Conservation (phyloP, 1,284 basidiomycete species). For the Trichosporon faecale region DNA sequence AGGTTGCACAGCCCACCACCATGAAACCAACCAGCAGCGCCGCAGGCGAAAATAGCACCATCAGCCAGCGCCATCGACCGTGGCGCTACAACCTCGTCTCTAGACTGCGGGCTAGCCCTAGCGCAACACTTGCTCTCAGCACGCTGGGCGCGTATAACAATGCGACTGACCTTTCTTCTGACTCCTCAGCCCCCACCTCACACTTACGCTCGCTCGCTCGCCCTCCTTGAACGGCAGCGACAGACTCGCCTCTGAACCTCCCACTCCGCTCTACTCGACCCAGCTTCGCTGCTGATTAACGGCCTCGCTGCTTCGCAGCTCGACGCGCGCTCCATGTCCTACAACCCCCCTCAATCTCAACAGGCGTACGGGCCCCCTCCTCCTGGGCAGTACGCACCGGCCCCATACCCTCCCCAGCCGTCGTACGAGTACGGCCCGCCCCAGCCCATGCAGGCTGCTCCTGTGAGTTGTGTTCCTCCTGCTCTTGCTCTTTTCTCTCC, state of each 20-base stretch:
- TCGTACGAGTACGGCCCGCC: neutral
- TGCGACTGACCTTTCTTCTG: neutral
- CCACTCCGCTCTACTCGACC: too few relatives aligned
- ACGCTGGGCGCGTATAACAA: neutral
- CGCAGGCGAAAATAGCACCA: neutral
- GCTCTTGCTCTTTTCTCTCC: neutral
- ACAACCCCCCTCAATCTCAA: neutral
- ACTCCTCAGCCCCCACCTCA: neutral
- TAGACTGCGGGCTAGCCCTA: neutral
- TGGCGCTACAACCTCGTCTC: neutral
- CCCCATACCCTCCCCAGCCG: constrained; percentile 1
- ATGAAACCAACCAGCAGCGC: neutral
- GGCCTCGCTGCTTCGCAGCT: too few relatives aligned
- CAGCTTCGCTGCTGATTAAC: too few relatives aligned
- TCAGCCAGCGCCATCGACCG: neutral
- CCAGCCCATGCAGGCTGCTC: neutral
- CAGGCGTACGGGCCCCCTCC: neutral
- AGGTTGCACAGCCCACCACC: too few relatives aligned
- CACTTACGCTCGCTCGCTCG: too few relatives aligned
- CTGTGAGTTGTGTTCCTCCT: neutral
- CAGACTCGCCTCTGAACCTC: too few relatives aligned
- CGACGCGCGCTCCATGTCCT: too few relatives aligned
- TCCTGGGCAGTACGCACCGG: too few relatives aligned
- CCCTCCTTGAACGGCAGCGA: too few relatives aligned
- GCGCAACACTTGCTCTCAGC: neutral